phyloP scores from a whole-genome alignment of 148 eudicot species.

The Oxyria digyna region DNA sequence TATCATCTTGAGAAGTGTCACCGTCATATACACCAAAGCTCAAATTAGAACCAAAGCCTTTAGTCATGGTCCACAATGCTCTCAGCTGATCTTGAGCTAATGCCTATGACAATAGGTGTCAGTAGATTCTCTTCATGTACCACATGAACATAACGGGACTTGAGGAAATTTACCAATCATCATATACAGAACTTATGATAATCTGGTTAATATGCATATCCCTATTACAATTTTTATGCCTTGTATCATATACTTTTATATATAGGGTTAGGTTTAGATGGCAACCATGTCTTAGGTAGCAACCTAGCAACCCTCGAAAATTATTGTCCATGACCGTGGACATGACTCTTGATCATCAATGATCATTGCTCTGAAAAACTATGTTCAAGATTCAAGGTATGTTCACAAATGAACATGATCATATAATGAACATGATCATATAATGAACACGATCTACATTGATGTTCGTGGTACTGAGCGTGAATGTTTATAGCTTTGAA shows the following conservation, averaged over 20 bases:
- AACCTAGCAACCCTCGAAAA: no score
- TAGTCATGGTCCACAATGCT: conserved; percentile 47
- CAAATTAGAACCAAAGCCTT: conserved; percentile 32
- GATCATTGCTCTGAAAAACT: no score
- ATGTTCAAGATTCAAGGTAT: no score
- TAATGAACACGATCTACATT: no score
- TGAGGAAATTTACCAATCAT: not conserved
- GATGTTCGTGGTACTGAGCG: no score
- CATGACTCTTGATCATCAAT: no score
- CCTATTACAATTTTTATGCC: not conserved
- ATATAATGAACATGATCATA: no score
- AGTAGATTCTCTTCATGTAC: not conserved
- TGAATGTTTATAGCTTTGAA: no score
- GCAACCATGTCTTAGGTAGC: no score
- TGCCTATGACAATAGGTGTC: conserved; percentile 43
- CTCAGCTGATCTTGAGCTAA: conserved; percentile 95
- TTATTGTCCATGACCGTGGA: no score
- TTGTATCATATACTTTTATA: not conserved
- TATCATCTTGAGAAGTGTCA: conserved; percentile 67
- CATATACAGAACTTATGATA: not conserved
- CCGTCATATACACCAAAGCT: conserved; percentile 88
- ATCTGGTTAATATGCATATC: not conserved
- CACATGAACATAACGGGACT: not conserved
- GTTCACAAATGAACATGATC: no score
- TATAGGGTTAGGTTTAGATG: no score